Conservation (phyloP, 1,284 basidiomycete genomes). For the Ceratobasidium sp. region DNA sequence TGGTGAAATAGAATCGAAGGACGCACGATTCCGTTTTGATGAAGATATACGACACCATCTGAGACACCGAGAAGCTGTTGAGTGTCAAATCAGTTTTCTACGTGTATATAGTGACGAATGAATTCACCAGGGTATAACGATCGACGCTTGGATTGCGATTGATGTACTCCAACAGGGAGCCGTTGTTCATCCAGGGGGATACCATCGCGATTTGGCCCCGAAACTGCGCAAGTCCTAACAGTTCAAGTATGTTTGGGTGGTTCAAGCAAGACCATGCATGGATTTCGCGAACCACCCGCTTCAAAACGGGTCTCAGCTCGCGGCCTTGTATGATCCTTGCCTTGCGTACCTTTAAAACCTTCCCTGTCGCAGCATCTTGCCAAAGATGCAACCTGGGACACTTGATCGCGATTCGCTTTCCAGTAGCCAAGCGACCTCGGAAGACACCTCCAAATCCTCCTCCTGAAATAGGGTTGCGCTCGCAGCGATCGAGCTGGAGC, state of each 20-base stretch:
- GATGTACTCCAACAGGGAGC: background rate
- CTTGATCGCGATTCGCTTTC: background rate
- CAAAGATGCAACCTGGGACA: background rate
- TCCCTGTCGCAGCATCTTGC: background rate
- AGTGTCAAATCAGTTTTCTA: background rate
- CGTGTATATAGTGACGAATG: background rate
- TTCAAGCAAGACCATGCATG: background rate
- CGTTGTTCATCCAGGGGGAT: background rate
- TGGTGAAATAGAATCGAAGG: background rate
- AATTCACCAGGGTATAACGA: background rate
- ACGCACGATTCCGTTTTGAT: background rate
- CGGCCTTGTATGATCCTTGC: background rate
- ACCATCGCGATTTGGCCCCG: background rate
- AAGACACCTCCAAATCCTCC: constrained; percentile 11
- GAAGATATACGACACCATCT: background rate
- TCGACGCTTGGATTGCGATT: background rate
- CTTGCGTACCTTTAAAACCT: background rate
- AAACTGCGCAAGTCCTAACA: background rate
- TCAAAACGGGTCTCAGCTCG: background rate
- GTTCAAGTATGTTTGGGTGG: background rate
- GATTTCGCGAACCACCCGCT: background rate
- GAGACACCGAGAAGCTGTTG: background rate
- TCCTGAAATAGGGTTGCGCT: background rate
- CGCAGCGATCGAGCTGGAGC: background rate
- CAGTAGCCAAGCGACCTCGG: background rate